These are phyloP conservation scores for Atalantia buxifolia DNA, from an alignment of 345 rosid genomes.

Conservation along the genomic window DNA sequence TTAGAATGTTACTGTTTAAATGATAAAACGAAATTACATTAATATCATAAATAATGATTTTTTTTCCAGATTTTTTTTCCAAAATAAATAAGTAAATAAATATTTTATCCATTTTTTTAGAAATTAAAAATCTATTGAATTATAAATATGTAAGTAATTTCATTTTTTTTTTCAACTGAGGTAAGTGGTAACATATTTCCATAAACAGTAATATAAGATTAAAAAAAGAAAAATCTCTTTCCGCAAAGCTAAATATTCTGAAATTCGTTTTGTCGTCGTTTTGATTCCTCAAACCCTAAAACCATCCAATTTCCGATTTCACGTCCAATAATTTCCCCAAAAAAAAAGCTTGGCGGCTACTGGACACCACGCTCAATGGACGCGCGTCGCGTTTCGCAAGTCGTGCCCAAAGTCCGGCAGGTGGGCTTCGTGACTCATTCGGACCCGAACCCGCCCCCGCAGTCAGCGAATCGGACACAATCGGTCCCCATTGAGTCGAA, in stretches of 20 bases:
- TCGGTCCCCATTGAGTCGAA: conserved; percentile 43
- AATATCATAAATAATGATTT: too few species aligned
- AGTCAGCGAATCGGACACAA: conserved; percentile 30
- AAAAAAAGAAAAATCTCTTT: too few species aligned
- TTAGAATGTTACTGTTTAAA: too few species aligned
- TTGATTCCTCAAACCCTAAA: background rate
- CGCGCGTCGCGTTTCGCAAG: conserved; percentile 35
- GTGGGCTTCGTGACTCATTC: conserved; percentile 61
- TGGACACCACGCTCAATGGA: conserved; percentile 37
- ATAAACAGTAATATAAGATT: background rate
- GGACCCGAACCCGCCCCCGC: conserved; percentile 37
- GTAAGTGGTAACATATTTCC: background rate
- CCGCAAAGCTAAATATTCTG: too few species aligned
- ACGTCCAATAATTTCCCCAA: background rate
- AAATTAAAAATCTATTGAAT: too few species aligned
- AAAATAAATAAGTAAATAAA: too few species aligned
- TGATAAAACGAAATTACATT: too few species aligned
- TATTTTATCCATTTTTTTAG: background rate
- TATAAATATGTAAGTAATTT: too few species aligned
- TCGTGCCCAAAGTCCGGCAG: conserved; percentile 70
- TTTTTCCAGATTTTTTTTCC: too few species aligned
- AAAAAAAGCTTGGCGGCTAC: background rate
- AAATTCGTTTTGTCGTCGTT: background rate
- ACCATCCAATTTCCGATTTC: background rate
- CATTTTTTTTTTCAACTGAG: too few species aligned